Evolutionary conservation across 2,329 filamentous ascomycete genomes (phyloP), one percentile per base, ranked within the genome.

Genomic region (Exophiala viscosa): DNA sequence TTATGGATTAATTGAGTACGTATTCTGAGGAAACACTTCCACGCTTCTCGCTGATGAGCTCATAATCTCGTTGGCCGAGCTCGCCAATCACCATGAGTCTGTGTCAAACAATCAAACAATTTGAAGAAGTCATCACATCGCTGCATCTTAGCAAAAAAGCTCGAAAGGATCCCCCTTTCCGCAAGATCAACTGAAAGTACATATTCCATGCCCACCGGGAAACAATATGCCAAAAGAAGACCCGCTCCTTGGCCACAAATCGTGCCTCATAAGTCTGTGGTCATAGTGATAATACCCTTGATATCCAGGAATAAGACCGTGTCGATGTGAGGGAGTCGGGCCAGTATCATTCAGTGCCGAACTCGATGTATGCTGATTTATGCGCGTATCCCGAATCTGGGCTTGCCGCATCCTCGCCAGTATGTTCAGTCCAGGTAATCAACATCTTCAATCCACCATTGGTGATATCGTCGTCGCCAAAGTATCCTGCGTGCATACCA

Each of bases 381-480:
- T 56, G 58, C 6, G 52, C 52, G 45, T 67, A 67, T 34, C 65
- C 66, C 45, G 63, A 63, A 8, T 48, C 49, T 8, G 59, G 47
- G 8, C 48, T 51, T 1, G 58, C 58, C 1, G 65, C 61, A 43
- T 65, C 56, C 33, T 59, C 28, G 8, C 63, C 64, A 11, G 65
- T 68, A 14, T 65, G 64, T 48, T 62, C 60, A 8, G 65, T 66
- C 66, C 65, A 68, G 45, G 60, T 65, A 18, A 67, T 56, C 42
- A 68, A 48, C 55, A 66, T 60, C 47, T 64, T 65, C 18, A 49
- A 63, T n/a, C 64, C 66, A 9, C 66, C 65, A 45, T 66, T 67
- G 32, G 59, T 58, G 31, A 67, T 60, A 36, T 68, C 66, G 44
- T 66, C 59, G 8, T 54, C 60, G 9, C 63, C 65, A 52, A 64